Evolutionary conservation across 495 filamentous ascomycete genomes (phyloP).

Genomic region (Tuber calosporum): DNA sequence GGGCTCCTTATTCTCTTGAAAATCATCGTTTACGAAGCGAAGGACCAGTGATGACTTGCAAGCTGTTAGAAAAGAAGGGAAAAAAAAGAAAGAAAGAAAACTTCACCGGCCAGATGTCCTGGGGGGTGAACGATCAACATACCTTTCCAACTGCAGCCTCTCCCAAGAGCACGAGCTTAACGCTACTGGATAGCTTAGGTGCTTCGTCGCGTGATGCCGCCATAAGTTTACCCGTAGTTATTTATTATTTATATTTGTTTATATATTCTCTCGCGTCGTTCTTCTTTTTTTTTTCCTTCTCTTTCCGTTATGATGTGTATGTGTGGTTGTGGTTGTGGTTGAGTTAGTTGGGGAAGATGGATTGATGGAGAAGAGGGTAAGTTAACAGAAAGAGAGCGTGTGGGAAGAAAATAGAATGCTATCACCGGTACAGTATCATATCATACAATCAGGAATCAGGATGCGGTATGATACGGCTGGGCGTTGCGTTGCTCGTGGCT

Average conservation of each 20-base stretch:
- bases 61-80: not conserved
- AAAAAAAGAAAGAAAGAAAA: not conserved
- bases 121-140: slow-evolving; percentile 33
- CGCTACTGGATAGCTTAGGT: slow-evolving; percentile 95
- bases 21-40: slow-evolving; percentile 98
- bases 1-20: slow-evolving; percentile 99
- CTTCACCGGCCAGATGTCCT: not conserved
- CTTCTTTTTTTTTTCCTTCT: not conserved
- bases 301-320: not conserved
- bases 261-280: not conserved
- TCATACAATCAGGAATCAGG: too few species aligned
- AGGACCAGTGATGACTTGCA: slow-evolving; percentile 88
- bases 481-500: not conserved
- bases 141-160: slow-evolving; percentile 99
- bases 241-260: not conserved
- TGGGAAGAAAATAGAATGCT: not conserved
- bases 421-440: too few species aligned
- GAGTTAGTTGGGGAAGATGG: slow-evolving; percentile 15
- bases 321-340: slow-evolving; percentile 9
- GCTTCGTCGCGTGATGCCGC: slow-evolving; percentile 39
- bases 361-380: slow-evolving; percentile 5
- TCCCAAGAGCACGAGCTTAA: slow-evolving; percentile 94
- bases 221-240: slow-evolving; percentile 13
- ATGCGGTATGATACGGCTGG: not conserved
- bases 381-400: not conserved